A percentile compares a stretch with the other conserved stretches of the same genome.
Conservation (phyloP, 2,329 filamentous ascomycete species). For the Fusarium burgessii region DNA sequence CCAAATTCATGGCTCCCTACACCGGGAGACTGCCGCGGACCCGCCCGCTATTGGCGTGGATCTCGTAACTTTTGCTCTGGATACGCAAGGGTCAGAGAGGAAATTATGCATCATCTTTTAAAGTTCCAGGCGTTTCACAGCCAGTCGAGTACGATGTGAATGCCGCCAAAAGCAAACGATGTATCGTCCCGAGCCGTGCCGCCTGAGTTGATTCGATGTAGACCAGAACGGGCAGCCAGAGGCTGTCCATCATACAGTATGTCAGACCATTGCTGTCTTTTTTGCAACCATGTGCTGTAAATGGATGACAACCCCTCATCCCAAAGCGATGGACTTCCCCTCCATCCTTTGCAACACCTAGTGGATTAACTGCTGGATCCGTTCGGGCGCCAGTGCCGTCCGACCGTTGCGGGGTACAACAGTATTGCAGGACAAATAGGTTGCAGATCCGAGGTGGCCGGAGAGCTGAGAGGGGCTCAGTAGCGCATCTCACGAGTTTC, state of each 20-base stretch:
- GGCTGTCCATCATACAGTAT: not conserved
- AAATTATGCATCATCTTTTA: constrained; percentile 19
- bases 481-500: constrained; percentile 36
- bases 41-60: constrained; percentile 41
- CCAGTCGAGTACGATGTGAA: constrained; percentile 3
- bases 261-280: not conserved
- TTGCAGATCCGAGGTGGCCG: constrained; percentile 45
- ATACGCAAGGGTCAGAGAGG: constrained; percentile 15
- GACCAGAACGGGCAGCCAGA: not conserved
- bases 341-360: constrained; percentile 16
- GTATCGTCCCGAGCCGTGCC: constrained; percentile 9
- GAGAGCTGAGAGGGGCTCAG: constrained; percentile 34
- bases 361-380: constrained; percentile 37
- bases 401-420: constrained; percentile 47
- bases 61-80: constrained; percentile 21
- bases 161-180: not conserved
- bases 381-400: constrained; percentile 44
- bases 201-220: constrained; percentile 4
- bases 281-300: constrained; percentile 16
- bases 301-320: constrained; percentile 29
- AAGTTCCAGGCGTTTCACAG: constrained; percentile 3
- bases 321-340: constrained; percentile 20
- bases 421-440: constrained; percentile 43
- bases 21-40: constrained; percentile 48
- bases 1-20: constrained; percentile 43